A percentile compares a stretch with the other conserved stretches of the same genome.
Conservation (phyloP, 2,329 filamentous ascomycete species). For the Alternaria triticimaculans region DNA sequence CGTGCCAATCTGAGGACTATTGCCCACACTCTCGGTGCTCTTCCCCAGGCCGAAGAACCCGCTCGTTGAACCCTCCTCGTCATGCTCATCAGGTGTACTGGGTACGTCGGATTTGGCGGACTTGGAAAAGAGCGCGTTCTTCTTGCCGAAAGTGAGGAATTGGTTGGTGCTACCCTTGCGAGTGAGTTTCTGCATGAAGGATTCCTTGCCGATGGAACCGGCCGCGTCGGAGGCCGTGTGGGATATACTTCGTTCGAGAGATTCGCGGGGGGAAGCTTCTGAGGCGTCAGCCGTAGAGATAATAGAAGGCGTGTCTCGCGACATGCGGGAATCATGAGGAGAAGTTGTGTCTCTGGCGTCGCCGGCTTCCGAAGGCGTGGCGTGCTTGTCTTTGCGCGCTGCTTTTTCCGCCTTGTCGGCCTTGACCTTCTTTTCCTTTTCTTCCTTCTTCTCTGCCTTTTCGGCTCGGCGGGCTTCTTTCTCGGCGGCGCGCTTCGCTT, state of each 20-base stretch:
- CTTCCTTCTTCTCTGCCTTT: conserved; percentile 43
- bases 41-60: conserved; percentile 33
- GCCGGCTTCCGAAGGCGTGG: conserved; percentile 34
- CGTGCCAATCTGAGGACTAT: conserved; percentile 48
- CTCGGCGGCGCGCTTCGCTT: conserved; percentile 43
- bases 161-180: conserved; percentile 57
- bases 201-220: conserved; percentile 51
- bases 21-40: conserved; percentile 36
- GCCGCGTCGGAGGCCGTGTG: conserved; percentile 46
- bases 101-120: conserved; percentile 37
- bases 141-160: conserved; percentile 53
- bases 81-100: conserved; percentile 49
- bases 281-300: conserved; percentile 49
- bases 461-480: conserved; percentile 46
- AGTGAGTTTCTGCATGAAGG: conserved; percentile 58
- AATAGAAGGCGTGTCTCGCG: conserved; percentile 53
- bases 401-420: conserved; percentile 42
- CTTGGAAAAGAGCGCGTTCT: conserved; percentile 40
- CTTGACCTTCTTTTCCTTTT: conserved; percentile 50
- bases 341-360: conserved; percentile 36
- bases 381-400: conserved; percentile 43
- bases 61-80: conserved; percentile 39
- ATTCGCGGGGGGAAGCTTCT: conserved; percentile 48
- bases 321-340: conserved; percentile 45
- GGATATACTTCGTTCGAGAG: conserved; percentile 49